Conservation (phyloP, 164 flowering plant species). For the Vitis cinerea region DNA sequence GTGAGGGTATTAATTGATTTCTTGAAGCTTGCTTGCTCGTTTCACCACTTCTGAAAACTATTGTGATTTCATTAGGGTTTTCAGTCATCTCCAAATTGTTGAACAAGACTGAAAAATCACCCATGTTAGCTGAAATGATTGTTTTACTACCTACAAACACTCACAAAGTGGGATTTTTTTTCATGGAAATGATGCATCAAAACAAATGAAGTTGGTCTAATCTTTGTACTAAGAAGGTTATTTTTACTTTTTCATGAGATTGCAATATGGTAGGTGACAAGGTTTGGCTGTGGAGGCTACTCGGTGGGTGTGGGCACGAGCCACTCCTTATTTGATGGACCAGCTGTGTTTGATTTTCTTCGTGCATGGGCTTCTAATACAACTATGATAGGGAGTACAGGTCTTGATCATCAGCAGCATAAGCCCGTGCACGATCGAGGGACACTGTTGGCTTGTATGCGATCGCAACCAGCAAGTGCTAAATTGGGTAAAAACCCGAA, state of each 20-base stretch:
- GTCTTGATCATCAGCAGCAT: not conserved
- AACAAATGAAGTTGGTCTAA: not conserved
- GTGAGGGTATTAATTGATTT: conserved; percentile 20
- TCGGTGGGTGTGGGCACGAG: conserved; percentile 43
- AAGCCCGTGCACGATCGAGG: conserved; percentile 45
- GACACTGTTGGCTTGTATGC: conserved; percentile 6
- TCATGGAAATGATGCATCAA: not conserved
- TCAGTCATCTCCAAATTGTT: too few relatives aligned
- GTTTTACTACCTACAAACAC: too few relatives aligned
- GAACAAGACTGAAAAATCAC: too few relatives aligned
- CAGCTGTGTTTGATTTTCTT: conserved; percentile 33
- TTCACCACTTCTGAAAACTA: too few relatives aligned
- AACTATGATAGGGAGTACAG: conserved; percentile 8
- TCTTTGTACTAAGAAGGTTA: not conserved
- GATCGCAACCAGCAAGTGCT: not conserved
- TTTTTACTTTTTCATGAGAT: not conserved
- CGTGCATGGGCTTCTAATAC: conserved; percentile 42
- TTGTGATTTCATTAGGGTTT: too few relatives aligned
- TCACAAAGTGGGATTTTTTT: too few relatives aligned
- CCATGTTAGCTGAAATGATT: too few relatives aligned
- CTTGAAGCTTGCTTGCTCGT: not conserved
- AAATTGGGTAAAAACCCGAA: not conserved
- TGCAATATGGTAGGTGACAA: conserved; percentile 31
- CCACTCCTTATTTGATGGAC: conserved; percentile 53
- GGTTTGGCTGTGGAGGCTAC: conserved; percentile 54